Evolutionary conservation across 371 early-diverging fungal genomes (phyloP).

Genomic region (Catenaria anguillulae): DNA sequence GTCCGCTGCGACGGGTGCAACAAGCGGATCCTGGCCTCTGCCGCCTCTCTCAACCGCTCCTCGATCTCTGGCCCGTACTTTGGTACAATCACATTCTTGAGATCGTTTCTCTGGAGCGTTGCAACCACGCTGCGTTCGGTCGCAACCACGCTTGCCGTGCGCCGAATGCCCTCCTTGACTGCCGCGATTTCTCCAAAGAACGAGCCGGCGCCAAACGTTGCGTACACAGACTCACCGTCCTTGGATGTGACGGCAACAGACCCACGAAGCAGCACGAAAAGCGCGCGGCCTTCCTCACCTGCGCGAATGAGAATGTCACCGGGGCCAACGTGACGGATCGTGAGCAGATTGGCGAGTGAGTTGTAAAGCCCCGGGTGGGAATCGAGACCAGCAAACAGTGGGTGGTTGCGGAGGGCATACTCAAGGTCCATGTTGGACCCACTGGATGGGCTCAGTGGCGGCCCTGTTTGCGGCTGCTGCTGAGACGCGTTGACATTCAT

Average conservation of each 20-base stretch:
- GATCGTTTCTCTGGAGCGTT: slow-evolving; percentile 42
- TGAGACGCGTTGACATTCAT: too few species aligned
- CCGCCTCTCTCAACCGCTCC: not conserved
- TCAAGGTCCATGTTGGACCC: slow-evolving; percentile 16
- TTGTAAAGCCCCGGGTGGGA: slow-evolving; percentile 20
- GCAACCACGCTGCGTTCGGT: slow-evolving; percentile 51
- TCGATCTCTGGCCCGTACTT: not conserved
- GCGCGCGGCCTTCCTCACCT: slow-evolving; percentile 59
- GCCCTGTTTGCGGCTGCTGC: too few species aligned
- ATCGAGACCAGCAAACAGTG: slow-evolving; percentile 27
- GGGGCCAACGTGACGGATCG: slow-evolving; percentile 29
- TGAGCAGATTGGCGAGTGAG: slow-evolving; percentile 26
- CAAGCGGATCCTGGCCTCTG: not conserved
- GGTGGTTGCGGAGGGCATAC: slow-evolving; percentile 22
- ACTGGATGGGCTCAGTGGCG: too few species aligned
- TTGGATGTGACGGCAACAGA: slow-evolving; percentile 58
- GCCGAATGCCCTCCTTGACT: slow-evolving; percentile 47
- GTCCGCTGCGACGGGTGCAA: not conserved
- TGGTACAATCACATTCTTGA: slow-evolving; percentile 7
- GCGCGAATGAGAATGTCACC: slow-evolving; percentile 50
- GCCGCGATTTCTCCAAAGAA: slow-evolving; percentile 64
- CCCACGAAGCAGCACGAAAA: slow-evolving; percentile 73
- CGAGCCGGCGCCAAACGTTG: slow-evolving; percentile 43
- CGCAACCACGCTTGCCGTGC: slow-evolving; percentile 67
- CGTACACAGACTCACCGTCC: slow-evolving; percentile 58